Evolutionary conservation across 805 yeast genomes (phyloP), one percentile per base, ranked within the genome.

Genomic region (Metschnikowia noctiluminum): DNA sequence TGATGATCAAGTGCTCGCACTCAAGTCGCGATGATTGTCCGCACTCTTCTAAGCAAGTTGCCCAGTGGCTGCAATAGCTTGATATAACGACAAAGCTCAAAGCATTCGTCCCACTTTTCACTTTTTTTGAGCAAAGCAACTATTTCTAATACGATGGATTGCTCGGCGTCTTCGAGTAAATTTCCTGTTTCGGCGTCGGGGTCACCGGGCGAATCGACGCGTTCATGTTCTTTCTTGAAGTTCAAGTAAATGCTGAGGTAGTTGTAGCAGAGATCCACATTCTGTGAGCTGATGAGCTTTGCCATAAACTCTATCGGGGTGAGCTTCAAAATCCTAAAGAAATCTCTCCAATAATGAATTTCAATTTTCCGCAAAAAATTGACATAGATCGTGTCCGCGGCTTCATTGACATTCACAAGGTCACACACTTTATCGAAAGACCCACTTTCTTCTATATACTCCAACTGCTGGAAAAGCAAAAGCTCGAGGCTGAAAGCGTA

Each of bases 351-450:
- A 58, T 77, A 77, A 37, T 69, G 72, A 42, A 76, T 71, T 56
- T 81, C 87, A 13, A 80, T 81, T 51, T 81, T 81, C 31, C 87
- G 65, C 32, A 84, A 77, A 55, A 85, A 80, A 51, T 76, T 79
- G 40, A 79, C 68, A 46, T 72, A 74, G n/a, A 80, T 71, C 5
- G 59, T 58, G 45, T 65, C 69, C 6, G 62, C 54, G 11, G 51
- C 45, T 8, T 46, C 46, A 15, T 47, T 49, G 16, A 35, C 39
- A 34, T 58, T 51, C 3, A 68, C 57, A 30, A 68, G 54, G 14
- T 43, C 45, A 28, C 46, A 46, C n/a, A 56, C 51, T 16, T 35
- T 48, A 5, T 31, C 44, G 35, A 56, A 40, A 54, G 64, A 14
- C 7, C 42, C 45, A 15, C 38, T 36, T 1, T 35, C n/a, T 6